Conservation (phyloP, 441 rosid genomes). For the Biscutella auriculata region DNA sequence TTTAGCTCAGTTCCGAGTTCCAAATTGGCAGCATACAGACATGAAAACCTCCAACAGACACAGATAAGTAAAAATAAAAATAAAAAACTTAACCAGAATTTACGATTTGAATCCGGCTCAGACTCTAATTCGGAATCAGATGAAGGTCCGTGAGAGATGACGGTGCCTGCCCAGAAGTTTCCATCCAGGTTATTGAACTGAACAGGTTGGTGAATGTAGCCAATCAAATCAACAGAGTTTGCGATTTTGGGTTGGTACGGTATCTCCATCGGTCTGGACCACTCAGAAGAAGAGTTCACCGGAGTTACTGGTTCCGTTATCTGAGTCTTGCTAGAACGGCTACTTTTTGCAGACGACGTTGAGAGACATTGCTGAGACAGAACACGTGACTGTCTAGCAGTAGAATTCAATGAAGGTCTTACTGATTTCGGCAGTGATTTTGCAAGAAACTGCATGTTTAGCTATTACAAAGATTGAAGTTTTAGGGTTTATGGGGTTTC, state of each 20-base stretch:
- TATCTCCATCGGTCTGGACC: slow-evolving; percentile 34
- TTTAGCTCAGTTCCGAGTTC: neutral
- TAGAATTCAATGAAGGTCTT: slow-evolving; percentile 4
- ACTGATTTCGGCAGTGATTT: slow-evolving; percentile 13
- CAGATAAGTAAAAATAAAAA: neutral
- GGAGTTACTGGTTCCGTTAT: neutral
- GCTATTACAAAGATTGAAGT: neutral
- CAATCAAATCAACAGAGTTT: slow-evolving; percentile 33
- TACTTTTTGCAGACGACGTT: neutral
- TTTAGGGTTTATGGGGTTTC: slow-evolving; percentile 15
- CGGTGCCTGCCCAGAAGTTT: slow-evolving; percentile 43
- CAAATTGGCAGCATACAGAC: neutral
- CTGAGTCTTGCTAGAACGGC: neutral
- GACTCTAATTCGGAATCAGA: slow-evolving; percentile 18
- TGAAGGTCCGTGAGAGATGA: slow-evolving; percentile 28
- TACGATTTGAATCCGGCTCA: neutral
- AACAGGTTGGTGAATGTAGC: slow-evolving; percentile 31
- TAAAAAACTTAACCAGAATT: slow-evolving; percentile 9
- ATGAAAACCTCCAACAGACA: neutral
- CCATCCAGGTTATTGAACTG: slow-evolving; percentile 32
- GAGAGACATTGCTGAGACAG: slow-evolving; percentile 13
- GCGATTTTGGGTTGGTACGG: slow-evolving; percentile 47
- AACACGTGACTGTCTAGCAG: slow-evolving; percentile 7
- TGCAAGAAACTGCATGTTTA: slow-evolving; percentile 18
- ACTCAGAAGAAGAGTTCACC: slow-evolving; percentile 1